Evolutionary conservation across 495 filamentous ascomycete genomes (phyloP), one percentile per base, ranked within the genome.

Genomic region (Sabuloglossum arenarium): DNA sequence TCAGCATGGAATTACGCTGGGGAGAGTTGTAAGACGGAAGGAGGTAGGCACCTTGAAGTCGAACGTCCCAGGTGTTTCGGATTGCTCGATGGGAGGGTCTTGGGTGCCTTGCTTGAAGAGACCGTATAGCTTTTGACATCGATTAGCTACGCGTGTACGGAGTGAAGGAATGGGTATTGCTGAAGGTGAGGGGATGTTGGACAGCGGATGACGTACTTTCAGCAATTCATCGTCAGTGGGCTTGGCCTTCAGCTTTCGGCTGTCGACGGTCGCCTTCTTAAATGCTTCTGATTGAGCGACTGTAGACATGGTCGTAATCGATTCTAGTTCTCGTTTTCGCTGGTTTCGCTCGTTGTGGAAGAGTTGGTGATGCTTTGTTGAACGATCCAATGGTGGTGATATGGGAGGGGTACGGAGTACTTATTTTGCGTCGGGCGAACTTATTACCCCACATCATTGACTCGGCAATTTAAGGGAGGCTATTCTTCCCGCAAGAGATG

Each of bases 181-280:
- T 53, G 19, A 27, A 42, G 39, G 37, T 34, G 19, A 19, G 28
- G 11, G 34, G 16, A 23, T 11, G 21, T 43, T 47, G 11, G 39
- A 32, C 37, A 8, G n/a, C 30, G 19, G 28, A 29, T 51, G 56
- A 58, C 70, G 34, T 67, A 81, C 85, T 71, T 85, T 60, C 42
- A 79, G 67, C 60, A 77, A 66, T 62, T 81, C 79, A 49, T 73
- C 69, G 67, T 79, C 76, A 60, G 54, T 65, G 11, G 77, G 79
- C 71, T 77, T 79, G 57, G 69, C 67, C 54, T 74, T 77, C 55
- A 85, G 72, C 71, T 84, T 79, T 65, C 75, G 74, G 68, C 69
- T 75, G 60, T 85, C 78, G 64, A 72, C 72, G 60, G 81, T 76
- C 54, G 84, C 77, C 61, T 71, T 73, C 61, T 75, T 62, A 70